Conservation (phyloP, 2,329 filamentous ascomycete species). For the Penicillium sclerotigenum region DNA sequence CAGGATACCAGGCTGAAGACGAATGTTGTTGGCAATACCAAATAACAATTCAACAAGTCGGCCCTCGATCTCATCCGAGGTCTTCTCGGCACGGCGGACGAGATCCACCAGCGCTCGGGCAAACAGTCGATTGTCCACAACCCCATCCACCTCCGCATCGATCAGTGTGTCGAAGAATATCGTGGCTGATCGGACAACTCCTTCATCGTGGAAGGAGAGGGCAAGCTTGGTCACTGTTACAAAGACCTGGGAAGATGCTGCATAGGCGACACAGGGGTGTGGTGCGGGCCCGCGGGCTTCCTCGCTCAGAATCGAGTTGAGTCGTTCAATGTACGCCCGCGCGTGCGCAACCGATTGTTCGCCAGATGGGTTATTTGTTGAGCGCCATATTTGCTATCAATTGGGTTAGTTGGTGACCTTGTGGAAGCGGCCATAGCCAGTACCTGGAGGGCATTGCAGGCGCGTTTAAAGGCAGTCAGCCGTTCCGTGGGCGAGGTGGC, state of each 20-base stretch:
- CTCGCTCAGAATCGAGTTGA: conserved; percentile 72
- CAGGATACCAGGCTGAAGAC: conserved; percentile 80
- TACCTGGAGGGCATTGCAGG: conserved; percentile 59
- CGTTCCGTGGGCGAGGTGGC: conserved; percentile 58
- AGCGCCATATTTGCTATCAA: conserved; percentile 59
- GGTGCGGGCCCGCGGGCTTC: conserved; percentile 84
- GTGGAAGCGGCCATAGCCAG: neutral
- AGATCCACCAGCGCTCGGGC: conserved; percentile 84
- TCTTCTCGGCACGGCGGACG: conserved; percentile 65
- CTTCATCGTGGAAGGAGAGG: conserved; percentile 76
- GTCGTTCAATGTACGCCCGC: conserved; percentile 53
- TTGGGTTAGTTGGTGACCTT: conserved; percentile 5
- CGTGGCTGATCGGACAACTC: conserved; percentile 79
- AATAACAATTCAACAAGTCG: conserved; percentile 91
- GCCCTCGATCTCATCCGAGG: conserved; percentile 76
- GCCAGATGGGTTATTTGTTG: conserved; percentile 49
- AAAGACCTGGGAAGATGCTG: conserved; percentile 82
- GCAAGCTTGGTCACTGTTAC: conserved; percentile 86
- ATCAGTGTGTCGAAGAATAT: conserved; percentile 86
- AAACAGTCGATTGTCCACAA: conserved; percentile 82
- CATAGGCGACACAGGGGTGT: conserved; percentile 87
- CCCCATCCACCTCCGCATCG: conserved; percentile 94
- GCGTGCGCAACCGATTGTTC: conserved; percentile 53
- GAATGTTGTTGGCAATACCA: conserved; percentile 93
- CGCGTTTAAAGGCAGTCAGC: conserved; percentile 59